Percentiles rank a stretch among this genome's conserved stretches.
Evolutionary conservation across 169 alveolate species (phyloP).

Genomic region (Babesia bigemina): DNA sequence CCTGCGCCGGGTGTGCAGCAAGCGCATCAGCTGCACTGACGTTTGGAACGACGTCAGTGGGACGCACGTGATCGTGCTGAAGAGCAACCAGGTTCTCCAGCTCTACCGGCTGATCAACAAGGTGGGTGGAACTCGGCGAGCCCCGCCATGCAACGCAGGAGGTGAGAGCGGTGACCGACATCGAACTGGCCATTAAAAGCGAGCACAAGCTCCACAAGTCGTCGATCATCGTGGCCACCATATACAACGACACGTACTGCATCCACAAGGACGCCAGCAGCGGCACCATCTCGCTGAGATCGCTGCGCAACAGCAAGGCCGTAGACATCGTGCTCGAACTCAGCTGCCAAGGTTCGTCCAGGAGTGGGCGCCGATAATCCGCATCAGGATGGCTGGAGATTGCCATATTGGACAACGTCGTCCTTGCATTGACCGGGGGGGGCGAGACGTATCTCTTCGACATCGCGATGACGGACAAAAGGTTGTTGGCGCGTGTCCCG

Average conservation of each 20-base stretch:
- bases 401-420: conserved; percentile 40
- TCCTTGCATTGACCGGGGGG: conserved; percentile 47
- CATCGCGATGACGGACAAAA: conserved; percentile 37
- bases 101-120: conserved; percentile 45
- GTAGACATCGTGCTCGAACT: conserved; percentile 54
- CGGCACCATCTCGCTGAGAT: conserved; percentile 61
- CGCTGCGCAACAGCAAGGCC: conserved; percentile 46
- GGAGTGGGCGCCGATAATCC: background rate
- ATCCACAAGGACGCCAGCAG: conserved; percentile 47
- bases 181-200: conserved; percentile 31
- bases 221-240: conserved; percentile 43
- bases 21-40: conserved; percentile 51
- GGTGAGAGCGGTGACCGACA: conserved; percentile 31
- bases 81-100: conserved; percentile 52
- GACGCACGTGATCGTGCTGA: conserved; percentile 36
- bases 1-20: conserved; percentile 38
- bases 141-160: background rate
- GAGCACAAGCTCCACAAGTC: conserved; percentile 50
- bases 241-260: conserved; percentile 47
- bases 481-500: conserved; percentile 44
- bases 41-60: conserved; percentile 66
- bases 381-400: conserved; percentile 60
- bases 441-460: conserved; percentile 50
- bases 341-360: conserved; percentile 40
- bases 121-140: background rate